These are phyloP conservation scores for Rhodotorula taiwanensis DNA, from an alignment of 768 basidiomycete genomes.

Conservation along the genomic window DNA sequence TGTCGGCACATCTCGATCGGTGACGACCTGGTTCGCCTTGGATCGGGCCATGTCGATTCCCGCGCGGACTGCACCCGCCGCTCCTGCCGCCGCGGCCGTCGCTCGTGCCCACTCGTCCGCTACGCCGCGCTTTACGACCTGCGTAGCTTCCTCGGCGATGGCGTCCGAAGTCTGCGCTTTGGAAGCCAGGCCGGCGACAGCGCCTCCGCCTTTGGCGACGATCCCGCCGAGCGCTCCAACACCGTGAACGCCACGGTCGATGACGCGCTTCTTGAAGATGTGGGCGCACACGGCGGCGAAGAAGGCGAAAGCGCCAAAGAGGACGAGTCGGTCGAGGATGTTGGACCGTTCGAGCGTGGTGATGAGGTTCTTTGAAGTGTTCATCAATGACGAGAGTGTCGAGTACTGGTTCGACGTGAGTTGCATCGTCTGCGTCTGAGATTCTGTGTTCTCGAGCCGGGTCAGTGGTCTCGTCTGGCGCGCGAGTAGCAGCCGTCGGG, in stretches of 20 bases:
- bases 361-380: slow-evolving; percentile 74
- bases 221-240: slow-evolving; percentile 39
- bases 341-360: slow-evolving; percentile 82
- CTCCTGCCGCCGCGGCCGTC: slow-evolving; percentile 7
- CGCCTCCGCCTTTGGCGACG: slow-evolving; percentile 3
- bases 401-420: slow-evolving; percentile 73
- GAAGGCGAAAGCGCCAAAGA: slow-evolving; percentile 69
- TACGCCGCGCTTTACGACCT: not conserved
- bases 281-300: slow-evolving; percentile 78
- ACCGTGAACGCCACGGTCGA: slow-evolving; percentile 69
- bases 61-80: not conserved
- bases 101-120: not conserved
- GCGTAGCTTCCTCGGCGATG: not conserved
- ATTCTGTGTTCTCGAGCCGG: slow-evolving; percentile 50
- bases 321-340: slow-evolving; percentile 81
- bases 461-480: not conserved
- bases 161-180: not conserved
- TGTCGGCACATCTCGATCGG: not conserved
- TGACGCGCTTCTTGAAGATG: slow-evolving; percentile 76
- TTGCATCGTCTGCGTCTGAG: slow-evolving; percentile 68
- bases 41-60: not conserved
- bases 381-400: slow-evolving; percentile 61
- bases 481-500: no score
- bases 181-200: not conserved
- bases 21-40: not conserved